These are phyloP conservation scores for Penicillium aurantiogriseum DNA, from an alignment of 2,329 filamentous ascomycete genomes.

Conservation along the genomic window DNA sequence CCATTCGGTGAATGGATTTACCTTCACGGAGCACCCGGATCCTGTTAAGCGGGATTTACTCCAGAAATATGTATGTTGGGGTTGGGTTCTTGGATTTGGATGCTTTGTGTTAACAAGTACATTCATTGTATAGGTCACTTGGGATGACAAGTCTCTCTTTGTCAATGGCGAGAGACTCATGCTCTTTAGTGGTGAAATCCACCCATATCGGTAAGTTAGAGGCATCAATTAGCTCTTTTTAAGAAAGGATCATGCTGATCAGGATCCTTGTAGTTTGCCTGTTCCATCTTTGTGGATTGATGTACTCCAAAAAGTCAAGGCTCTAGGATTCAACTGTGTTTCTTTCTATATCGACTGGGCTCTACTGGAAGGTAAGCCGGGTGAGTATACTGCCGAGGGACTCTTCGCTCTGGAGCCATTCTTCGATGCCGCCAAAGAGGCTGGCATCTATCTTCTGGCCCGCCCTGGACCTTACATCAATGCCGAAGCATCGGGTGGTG, in stretches of 20 bases:
- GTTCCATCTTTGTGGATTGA: constrained; percentile 66
- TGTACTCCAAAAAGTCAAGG: constrained; percentile 78
- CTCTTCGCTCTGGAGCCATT: constrained; percentile 72
- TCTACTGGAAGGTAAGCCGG: constrained; percentile 69
- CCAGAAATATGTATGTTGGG: constrained; percentile 54
- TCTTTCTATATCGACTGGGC: constrained; percentile 82
- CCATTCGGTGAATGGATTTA: constrained; percentile 51
- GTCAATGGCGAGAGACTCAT: constrained; percentile 68
- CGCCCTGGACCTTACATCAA: constrained; percentile 74
- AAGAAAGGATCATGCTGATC: constrained; percentile 1
- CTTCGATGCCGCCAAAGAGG: constrained; percentile 69
- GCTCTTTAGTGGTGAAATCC: constrained; percentile 71
- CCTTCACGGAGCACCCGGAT: constrained; percentile 42
- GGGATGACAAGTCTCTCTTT: constrained; percentile 70
- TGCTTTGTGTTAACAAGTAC: not conserved
- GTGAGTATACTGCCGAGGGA: constrained; percentile 67
- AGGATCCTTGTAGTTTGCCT: constrained; percentile 48
- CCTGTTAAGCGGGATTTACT: constrained; percentile 48
- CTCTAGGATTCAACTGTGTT: constrained; percentile 74
- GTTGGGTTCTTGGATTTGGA: not conserved
- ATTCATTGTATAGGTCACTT: constrained; percentile 55
- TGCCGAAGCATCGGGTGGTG: constrained; percentile 72
- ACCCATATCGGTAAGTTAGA: constrained; percentile 58
- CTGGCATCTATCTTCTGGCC: constrained; percentile 75
- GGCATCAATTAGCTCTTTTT: not conserved